Evolutionary conservation across 169 alveolate species (phyloP), one percentile per base, ranked within the genome.

Genomic region (Cryptosporidium muris): DNA sequence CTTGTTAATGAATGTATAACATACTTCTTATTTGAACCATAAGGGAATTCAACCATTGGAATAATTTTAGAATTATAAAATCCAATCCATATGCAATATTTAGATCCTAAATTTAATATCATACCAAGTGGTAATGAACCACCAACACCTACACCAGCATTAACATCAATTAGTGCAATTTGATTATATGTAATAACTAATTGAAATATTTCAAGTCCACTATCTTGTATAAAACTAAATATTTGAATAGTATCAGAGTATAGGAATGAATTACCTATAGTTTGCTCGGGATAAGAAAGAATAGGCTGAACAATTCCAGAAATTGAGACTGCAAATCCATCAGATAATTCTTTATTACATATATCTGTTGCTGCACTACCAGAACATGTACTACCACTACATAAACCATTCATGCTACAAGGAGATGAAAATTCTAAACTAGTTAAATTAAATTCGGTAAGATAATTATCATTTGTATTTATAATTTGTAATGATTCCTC

Each of bases 261-360:
- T n/a, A 68, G 68, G 1, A 74, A 11, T 58, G 74, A 66, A 45
- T 45, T 53, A 74, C 60, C 60, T 54, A 74, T 38, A 36, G 63
- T 68, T 5, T 56, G 67, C 14, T 74, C 85, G 25, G 60, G 47
- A 74, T n/a, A 6, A 3, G 58, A 37, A 6, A 43, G 14, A 45
- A 68, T 66, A 6, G 54, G 54, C 40, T 74, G 74, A 53, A 74
- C 85, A 25, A 36, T 54, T 58, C 85, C 85, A 4, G 85, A 36
- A 58, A 74, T 74, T 1, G 45, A 9, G 9, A 74, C 42, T 12
- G 85, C 54, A 51, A 58, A 74, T 3, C 85, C 85, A 74, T 74
- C 48, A 36, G 63, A 12, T 45, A 74, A 58, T 34, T 9, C 14
- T 7, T 2, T 12, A 6, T 11, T 9, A 11, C 40, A 36, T 38